Percentiles rank a stretch among this genome's conserved stretches.
These are phyloP conservation scores for Cyclotella atomus DNA, from an alignment of 108 stramenopile species.

Conservation along the genomic window DNA sequence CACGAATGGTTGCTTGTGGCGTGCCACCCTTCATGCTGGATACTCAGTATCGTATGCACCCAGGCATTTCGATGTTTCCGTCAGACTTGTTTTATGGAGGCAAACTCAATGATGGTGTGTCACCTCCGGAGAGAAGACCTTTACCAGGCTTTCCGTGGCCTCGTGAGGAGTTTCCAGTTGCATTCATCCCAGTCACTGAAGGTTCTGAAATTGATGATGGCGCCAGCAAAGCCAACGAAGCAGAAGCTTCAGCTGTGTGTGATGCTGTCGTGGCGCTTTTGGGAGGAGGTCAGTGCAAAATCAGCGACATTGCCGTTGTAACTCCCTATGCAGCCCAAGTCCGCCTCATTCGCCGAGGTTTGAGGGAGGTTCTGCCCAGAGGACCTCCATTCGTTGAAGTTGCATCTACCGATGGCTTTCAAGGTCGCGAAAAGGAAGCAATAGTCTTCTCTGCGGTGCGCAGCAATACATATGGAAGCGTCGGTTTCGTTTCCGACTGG, in stretches of 20 bases:
- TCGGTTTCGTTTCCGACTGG: constrained; percentile 98
- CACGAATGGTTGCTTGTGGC: constrained; percentile 90
- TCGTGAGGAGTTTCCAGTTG: constrained; percentile 88
- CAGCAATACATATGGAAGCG: constrained; percentile 90
- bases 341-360: constrained; percentile 84
- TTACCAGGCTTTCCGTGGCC: constrained; percentile 92
- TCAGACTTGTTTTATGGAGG: constrained; percentile 91
- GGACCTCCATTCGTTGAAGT: constrained; percentile 92
- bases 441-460: constrained; percentile 98
- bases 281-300: constrained; percentile 78
- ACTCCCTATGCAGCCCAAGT: constrained; percentile 99
- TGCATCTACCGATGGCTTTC: constrained; percentile 98
- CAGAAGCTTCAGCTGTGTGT: constrained; percentile 91
- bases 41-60: constrained; percentile 97
- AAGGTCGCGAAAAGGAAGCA: constrained; percentile 99
- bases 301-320: constrained; percentile 96
- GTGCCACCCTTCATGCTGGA: constrained; percentile 91
- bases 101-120: constrained; percentile 83
- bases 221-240: constrained; percentile 92
- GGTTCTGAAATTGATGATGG: constrained; percentile 90
- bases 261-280: constrained; percentile 87
- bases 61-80: constrained; percentile 92
- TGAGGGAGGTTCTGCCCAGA: constrained; percentile 65
- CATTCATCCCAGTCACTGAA: constrained; percentile 80
- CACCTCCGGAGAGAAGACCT: constrained; percentile 86